Evolutionary conservation across 768 basidiomycete genomes (phyloP).

Genomic region (Trametes punicea): DNA sequence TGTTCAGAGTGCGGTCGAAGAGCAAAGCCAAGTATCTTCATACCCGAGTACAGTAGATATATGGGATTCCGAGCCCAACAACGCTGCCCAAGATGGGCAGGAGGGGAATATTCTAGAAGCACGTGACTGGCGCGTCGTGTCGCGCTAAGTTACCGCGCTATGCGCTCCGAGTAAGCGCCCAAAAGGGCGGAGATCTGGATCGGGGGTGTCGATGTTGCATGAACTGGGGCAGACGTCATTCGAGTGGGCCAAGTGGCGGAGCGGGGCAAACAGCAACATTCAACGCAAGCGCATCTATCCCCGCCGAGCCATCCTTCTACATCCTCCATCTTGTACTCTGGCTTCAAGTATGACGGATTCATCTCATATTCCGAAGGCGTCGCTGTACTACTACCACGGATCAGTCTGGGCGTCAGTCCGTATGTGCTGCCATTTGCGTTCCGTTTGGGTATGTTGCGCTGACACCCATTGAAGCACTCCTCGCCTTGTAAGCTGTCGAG

Average conservation of each 20-base stretch:
- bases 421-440: constrained; percentile 31
- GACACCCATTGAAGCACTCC: constrained; percentile 38
- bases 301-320: neutral
- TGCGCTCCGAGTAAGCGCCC: neutral
- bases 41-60: neutral
- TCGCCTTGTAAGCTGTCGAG: constrained; percentile 48
- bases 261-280: constrained; percentile 8
- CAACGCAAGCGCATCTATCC: neutral
- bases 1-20: neutral
- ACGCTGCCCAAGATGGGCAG: constrained; percentile 6
- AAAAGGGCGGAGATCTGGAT: constrained; percentile 13
- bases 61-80: constrained; percentile 4
- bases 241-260: neutral
- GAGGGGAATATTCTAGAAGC: constrained; percentile 22
- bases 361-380: constrained; percentile 61
- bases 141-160: neutral
- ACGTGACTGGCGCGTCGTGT: constrained; percentile 15
- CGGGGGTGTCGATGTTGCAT: neutral
- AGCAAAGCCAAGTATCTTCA: neutral
- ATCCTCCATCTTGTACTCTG: neutral
- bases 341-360: constrained; percentile 17
- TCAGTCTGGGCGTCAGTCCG: constrained; percentile 67
- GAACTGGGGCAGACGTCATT: constrained; percentile 12
- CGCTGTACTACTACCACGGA: constrained; percentile 62
- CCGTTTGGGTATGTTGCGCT: neutral